These are phyloP conservation scores for Avena eriantha DNA, from an alignment of 176 grass and related monocot species.

Conservation along the genomic window DNA sequence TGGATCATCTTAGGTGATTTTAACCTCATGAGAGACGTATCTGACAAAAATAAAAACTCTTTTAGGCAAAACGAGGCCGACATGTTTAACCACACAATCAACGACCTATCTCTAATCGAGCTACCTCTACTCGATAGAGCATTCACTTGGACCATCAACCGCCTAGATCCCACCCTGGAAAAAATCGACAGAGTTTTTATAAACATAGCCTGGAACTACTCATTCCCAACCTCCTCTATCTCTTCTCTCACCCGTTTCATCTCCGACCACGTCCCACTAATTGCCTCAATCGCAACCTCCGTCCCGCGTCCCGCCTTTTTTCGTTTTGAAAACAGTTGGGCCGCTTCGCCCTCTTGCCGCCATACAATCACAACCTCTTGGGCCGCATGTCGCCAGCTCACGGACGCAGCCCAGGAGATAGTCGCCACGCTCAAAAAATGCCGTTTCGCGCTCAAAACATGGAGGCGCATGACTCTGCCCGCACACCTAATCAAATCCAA, in stretches of 20 bases:
- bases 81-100: background rate
- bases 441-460: too few relatives aligned
- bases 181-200: background rate
- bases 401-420: too few relatives aligned
- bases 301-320: background rate
- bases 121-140: background rate
- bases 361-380: too few relatives aligned
- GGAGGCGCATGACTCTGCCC: too few relatives aligned
- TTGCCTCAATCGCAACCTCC: background rate
- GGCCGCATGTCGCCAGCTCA: too few relatives aligned
- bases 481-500: too few relatives aligned
- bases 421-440: too few relatives aligned
- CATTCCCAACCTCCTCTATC: background rate
- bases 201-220: background rate
- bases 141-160: background rate
- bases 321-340: background rate
- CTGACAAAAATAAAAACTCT: background rate
- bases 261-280: background rate
- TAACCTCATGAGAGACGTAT: background rate
- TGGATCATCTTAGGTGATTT: background rate
- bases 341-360: too few relatives aligned
- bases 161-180: background rate
- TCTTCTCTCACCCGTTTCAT: background rate
- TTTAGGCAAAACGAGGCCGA: background rate
- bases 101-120: background rate